Base-by-base conservation (phyloP, 75 land plant species). In the Selaginella moellendorffii region DNA sequence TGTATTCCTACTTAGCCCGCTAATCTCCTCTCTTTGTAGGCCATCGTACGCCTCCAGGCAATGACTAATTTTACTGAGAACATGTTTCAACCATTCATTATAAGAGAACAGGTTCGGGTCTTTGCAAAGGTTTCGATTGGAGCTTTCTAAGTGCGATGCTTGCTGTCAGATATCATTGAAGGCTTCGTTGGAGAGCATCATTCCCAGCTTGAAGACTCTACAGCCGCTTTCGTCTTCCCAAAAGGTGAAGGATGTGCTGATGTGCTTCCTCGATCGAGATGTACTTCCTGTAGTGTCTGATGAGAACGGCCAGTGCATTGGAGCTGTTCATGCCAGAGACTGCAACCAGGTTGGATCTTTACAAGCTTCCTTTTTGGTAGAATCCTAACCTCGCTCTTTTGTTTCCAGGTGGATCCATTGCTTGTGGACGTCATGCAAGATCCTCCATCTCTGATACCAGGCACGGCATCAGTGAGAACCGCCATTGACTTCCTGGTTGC, bases 251-350 rank as follows among this genome's bases (percentile, higher is more conserved):
- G 91, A 82, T 85, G 81, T 82, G 10, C 75, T 68, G 5, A 80
- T 85, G 81, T 75, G 85, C 19, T 88, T 88, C 60, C 77, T 65
- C 59, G 71, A 59, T 52, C 76, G 80, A 30, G 46, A 79, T 61
- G 76, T 66, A 56, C 68, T 88, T 28, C 93, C 93, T 46, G 67
- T 42, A 27, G 28, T 88, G 22, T 53, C 76, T 0, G 83, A 85
- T 66, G 79, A 80, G 53, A 72, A 78, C 72, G 88, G 88, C 20
- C 63, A 63, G 53, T 87, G 88, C 63, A 67, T 87, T 27, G 92
- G 92, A 28, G 54, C 83, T 54, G 77, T 81, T 25, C 78, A 82
- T 73, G 71, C 79, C 54, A 75, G 76, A 53, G 88, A 85, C 61
- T 88, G 93, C 64, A 63, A 26, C 27, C 72, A 84, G 92, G 85